These are phyloP conservation scores for Geotrichum fermentans DNA, from an alignment of 1,139 yeast species.

Conservation along the genomic window DNA sequence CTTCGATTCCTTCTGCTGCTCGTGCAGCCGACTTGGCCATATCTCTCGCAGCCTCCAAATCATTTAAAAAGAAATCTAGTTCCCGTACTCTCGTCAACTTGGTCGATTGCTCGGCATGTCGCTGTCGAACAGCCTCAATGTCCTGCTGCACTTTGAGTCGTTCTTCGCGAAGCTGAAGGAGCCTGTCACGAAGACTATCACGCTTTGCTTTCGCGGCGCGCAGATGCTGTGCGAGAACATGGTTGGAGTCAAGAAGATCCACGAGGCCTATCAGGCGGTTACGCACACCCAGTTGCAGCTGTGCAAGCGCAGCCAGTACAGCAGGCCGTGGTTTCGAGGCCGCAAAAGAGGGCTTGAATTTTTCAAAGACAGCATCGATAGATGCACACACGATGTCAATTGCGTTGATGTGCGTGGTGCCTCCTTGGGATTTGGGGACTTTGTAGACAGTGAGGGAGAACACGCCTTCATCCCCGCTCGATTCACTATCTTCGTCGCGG, in stretches of 20 bases:
- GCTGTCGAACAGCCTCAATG: constrained; percentile 23
- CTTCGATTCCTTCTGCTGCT: background rate
- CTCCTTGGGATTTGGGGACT: constrained; percentile 15
- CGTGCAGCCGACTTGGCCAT: background rate
- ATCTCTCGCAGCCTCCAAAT: constrained; percentile 17
- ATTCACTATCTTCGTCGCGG: background rate
- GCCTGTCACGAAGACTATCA: constrained; percentile 23
- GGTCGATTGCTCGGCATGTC: constrained; percentile 17
- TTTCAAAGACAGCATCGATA: constrained; percentile 22
- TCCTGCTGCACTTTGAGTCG: constrained; percentile 23
- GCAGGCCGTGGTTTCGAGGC: constrained; percentile 14
- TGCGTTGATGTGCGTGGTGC: constrained; percentile 23
- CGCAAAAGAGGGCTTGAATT: background rate
- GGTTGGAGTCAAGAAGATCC: constrained; percentile 26
- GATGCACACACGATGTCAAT: constrained; percentile 29
- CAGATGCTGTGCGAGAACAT: constrained; percentile 22
- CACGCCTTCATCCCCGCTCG: constrained; percentile 10
- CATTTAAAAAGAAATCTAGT: constrained; percentile 23
- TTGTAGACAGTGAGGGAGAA: constrained; percentile 17
- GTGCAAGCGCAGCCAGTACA: constrained; percentile 16
- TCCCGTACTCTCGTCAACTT: constrained; percentile 19
- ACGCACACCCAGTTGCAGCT: constrained; percentile 23
- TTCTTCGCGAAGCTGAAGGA: constrained; percentile 25
- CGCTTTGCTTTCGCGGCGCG: constrained; percentile 25
- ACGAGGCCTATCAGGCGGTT: constrained; percentile 23